Conservation (phyloP, 352 stramenopile genomes). For the Albugo laibachii region DNA sequence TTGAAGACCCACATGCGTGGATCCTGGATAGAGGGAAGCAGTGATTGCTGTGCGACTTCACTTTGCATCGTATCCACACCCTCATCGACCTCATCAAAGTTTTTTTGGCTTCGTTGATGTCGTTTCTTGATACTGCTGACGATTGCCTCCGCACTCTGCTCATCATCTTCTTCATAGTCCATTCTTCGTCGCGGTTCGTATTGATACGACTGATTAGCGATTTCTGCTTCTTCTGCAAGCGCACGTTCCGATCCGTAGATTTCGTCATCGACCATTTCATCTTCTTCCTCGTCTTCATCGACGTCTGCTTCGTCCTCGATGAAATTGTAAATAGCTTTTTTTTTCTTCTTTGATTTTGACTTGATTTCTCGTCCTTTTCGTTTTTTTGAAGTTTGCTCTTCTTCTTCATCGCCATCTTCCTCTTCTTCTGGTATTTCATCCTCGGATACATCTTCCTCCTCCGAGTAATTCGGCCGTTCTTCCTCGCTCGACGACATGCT, state of each 20-base stretch:
- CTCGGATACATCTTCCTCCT: conserved; percentile 47
- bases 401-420: conserved; percentile 23
- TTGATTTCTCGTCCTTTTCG: conserved; percentile 31
- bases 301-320: conserved; percentile 79
- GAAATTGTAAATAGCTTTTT: conserved; percentile 75
- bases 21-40: conserved; percentile 76
- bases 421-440: conserved; percentile 62
- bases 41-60: conserved; percentile 71
- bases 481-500: conserved; percentile 78
- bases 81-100: conserved; percentile 73
- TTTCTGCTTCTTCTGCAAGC: conserved; percentile 47
- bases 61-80: conserved; percentile 65
- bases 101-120: conserved; percentile 65
- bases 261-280: conserved; percentile 46
- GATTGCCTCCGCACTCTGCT: conserved; percentile 46
- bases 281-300: conserved; percentile 72
- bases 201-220: conserved; percentile 32
- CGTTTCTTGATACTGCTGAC: conserved; percentile 79
- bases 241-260: conserved; percentile 59
- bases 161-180: conserved; percentile 34
- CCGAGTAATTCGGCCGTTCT: conserved; percentile 67
- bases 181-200: conserved; percentile 63
- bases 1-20: conserved; percentile 83
- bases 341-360: conserved; percentile 67
- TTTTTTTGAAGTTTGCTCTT: conserved; percentile 46